Percentiles rank a stretch among this genome's conserved stretches.
Conservation (phyloP, 2,329 filamentous ascomycete genomes). For the Aspergillus cejpii region DNA sequence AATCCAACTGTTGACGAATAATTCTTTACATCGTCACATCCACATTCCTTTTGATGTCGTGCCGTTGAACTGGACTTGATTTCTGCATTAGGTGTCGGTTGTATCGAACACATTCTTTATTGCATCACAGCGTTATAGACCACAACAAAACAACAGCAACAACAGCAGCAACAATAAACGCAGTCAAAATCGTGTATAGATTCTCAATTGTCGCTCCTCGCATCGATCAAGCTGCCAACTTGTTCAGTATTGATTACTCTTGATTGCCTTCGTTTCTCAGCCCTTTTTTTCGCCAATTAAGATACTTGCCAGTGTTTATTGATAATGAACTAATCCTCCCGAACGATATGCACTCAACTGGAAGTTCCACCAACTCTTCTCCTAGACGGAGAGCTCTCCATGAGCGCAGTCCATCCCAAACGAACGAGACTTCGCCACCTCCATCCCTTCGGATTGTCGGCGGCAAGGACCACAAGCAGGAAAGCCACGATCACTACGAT, state of each 20-base stretch:
- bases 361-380: constrained; percentile 26
- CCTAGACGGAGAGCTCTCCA: constrained; percentile 40
- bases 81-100: constrained; percentile 18
- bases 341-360: constrained; percentile 31
- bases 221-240: not conserved
- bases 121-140: constrained; percentile 21
- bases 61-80: constrained; percentile 14
- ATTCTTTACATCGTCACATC: constrained; percentile 15
- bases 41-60: constrained; percentile 17
- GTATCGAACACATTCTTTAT: constrained; percentile 26
- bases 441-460: constrained; percentile 35
- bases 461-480: constrained; percentile 23
- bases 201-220: not conserved
- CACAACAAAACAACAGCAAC: constrained; percentile 22
- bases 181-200: not conserved
- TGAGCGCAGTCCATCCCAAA: constrained; percentile 43
- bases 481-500: constrained; percentile 37
- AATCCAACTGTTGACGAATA: constrained; percentile 11
- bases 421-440: constrained; percentile 38
- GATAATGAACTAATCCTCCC: constrained; percentile 29
- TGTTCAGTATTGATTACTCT: not conserved
- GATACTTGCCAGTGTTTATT: constrained; percentile 10
- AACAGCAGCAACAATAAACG: constrained; percentile 10
- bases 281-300: constrained; percentile 4
- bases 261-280: not conserved